Conservation (phyloP, 306 rosid species). For the Chamaecrista fasciculata region DNA sequence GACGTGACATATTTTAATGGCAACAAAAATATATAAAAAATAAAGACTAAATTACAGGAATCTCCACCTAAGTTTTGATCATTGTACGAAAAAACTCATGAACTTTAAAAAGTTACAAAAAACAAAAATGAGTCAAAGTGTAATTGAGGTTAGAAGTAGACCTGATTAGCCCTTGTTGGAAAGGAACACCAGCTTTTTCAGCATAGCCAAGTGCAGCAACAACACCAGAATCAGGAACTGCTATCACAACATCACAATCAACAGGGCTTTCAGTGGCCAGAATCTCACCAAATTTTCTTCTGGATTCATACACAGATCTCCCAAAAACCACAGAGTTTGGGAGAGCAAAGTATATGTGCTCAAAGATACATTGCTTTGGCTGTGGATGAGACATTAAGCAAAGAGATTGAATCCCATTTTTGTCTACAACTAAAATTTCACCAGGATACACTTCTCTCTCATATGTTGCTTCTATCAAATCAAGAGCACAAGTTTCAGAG, state of each 20-base stretch:
- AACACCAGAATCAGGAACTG: constrained; percentile 85
- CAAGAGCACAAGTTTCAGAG: constrained; percentile 84
- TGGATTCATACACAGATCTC: constrained; percentile 66
- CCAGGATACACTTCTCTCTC: constrained; percentile 83
- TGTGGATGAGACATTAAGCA: constrained; percentile 68
- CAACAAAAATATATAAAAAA: no score
- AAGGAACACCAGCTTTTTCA: constrained; percentile 79
- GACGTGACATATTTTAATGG: no score
- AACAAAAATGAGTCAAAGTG: no score
- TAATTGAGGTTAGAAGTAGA: no score
- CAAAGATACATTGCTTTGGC: constrained; percentile 77
- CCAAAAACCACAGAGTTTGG: constrained; percentile 74
- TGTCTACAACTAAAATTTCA: constrained; percentile 67
- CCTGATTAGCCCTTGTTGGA: constrained; percentile 81
- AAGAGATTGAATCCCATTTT: constrained; percentile 63
- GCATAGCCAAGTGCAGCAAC: constrained; percentile 95
- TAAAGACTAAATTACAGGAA: no score
- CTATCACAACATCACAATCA: constrained; percentile 84
- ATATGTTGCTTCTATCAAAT: constrained; percentile 69
- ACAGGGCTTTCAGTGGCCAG: constrained; percentile 71
- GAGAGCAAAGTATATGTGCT: constrained; percentile 81
- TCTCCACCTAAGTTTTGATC: no score
- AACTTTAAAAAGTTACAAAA: no score
- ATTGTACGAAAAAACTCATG: no score
- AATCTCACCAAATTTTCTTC: constrained; percentile 66